Evolutionary conservation across 331 rosid species (phyloP).

Genomic region (Pyracantha coccinea): DNA sequence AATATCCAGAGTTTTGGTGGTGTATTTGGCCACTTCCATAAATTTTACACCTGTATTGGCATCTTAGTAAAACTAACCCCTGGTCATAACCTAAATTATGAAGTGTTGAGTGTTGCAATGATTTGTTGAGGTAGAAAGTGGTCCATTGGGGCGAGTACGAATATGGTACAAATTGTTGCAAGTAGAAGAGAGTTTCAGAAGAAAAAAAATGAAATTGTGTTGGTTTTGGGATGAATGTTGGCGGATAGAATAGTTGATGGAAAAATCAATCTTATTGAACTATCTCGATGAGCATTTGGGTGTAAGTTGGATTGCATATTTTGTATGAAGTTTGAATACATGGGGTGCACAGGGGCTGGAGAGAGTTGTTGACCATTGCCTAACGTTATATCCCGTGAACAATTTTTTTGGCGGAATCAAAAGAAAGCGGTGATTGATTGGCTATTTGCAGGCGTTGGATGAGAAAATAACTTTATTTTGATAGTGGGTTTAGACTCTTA

Average conservation of each 20-base stretch:
- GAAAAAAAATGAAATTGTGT: background rate
- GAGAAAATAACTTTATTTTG: too few species aligned
- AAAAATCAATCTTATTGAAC: background rate
- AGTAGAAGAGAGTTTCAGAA: background rate
- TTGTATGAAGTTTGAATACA: background rate
- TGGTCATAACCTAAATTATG: background rate
- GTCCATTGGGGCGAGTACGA: background rate
- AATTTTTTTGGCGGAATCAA: too few species aligned
- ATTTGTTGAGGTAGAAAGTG: background rate
- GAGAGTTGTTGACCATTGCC: background rate
- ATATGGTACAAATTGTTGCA: background rate
- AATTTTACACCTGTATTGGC: background rate
- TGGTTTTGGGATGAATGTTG: background rate
- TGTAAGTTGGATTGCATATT: background rate
- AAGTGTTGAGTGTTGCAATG: background rate
- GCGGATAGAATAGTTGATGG: background rate
- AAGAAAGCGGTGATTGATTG: background rate
- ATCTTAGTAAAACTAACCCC: background rate
- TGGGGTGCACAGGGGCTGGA: background rate
- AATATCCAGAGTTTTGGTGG: conserved; percentile 10
- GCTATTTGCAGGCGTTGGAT: background rate
- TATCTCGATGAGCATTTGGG: background rate
- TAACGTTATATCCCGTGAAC: background rate
- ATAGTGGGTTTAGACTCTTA: background rate
- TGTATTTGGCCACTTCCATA: background rate